Base-by-base conservation (phyloP, 169 alveolate genomes). In the Plasmodium falciparum region DNA sequence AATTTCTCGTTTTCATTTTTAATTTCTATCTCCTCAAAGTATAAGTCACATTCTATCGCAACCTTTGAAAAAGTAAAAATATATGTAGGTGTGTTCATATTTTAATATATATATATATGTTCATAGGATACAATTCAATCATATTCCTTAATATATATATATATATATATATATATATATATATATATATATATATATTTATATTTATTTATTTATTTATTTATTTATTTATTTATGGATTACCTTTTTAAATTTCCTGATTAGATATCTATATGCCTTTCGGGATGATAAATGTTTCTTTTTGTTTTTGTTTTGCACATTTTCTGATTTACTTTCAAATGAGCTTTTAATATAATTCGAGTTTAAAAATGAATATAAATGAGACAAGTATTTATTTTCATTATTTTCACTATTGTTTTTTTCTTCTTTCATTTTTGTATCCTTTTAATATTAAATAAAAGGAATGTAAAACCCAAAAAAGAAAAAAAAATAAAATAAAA, bases 321-420 rank as follows among this genome's bases (percentile, higher is more conserved):
- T 3, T 83, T 83, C 91, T n/a, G 49, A 17, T 50, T 83, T 69
- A 20, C 6, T 83, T 69, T 69, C 71, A 69, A 69, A 69, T 20
- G 83, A 50, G 43, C 39, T 69, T 83, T 54, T 83, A 17, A 83
- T 69, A 69, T 83, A 83, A 83, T 66, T 83, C 29, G 91, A 58
- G 70, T 83, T 83, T 69, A 83, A 73, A 72, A 83, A 83, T 20
- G 91, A 83, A 54, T 83, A 83, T 9, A 83, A 39, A 56, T 83
- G 91, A 24, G 91, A 83, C 26, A 83, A 63, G 66, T 83, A 83
- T 49, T 83, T 83, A 58, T 83, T 83, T 83, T 83, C 91, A 50
- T 49, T 54, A 69, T 70, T 63, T 56, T 83, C 91, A 72, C 50
- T 83, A 29, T 65, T 56, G 59, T 59, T 69, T 69, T 69, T 83